Evolutionary conservation across 345 rosid genomes (phyloP).

Genomic region (Syzygium grande): DNA sequence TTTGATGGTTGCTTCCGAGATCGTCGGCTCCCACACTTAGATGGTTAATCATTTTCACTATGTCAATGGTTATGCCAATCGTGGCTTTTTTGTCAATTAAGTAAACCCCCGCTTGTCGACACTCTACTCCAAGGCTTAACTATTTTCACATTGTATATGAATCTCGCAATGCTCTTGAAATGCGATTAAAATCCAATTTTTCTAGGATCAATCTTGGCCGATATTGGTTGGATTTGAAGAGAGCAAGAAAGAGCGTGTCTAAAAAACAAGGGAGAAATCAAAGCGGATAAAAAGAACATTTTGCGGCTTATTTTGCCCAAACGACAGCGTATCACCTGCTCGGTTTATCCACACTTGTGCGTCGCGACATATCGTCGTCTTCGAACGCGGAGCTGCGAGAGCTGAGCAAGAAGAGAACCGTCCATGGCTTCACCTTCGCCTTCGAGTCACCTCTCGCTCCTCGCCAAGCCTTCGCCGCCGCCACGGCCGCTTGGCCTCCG

Average conservation of each 20-base stretch:
- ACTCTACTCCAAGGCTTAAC: neutral
- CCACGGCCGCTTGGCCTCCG: neutral
- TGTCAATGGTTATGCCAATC: too few relatives aligned
- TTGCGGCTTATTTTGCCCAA: neutral
- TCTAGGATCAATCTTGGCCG: neutral
- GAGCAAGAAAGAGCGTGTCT: neutral
- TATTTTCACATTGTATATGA: too few relatives aligned
- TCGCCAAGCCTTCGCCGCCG: slow-evolving; percentile 19
- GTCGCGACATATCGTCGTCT: neutral
- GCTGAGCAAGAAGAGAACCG: neutral
- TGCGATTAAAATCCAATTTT: neutral
- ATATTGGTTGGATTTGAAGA: neutral
- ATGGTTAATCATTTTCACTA: too few relatives aligned
- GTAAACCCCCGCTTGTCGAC: neutral
- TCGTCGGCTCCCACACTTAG: neutral
- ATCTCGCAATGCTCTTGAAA: neutral
- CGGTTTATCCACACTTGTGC: neutral
- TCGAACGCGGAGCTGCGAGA: neutral
- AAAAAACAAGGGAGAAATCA: neutral
- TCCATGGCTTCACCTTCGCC: slow-evolving; percentile 17
- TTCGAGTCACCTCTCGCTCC: slow-evolving; percentile 39
- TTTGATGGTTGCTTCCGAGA: neutral
- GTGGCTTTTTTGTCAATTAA: too few relatives aligned
- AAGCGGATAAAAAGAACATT: neutral
- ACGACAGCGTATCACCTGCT: neutral